phyloP scores from a whole-genome alignment of 2,329 filamentous ascomycete genomes.

The Lasiodiplodia gonubiensis region DNA sequence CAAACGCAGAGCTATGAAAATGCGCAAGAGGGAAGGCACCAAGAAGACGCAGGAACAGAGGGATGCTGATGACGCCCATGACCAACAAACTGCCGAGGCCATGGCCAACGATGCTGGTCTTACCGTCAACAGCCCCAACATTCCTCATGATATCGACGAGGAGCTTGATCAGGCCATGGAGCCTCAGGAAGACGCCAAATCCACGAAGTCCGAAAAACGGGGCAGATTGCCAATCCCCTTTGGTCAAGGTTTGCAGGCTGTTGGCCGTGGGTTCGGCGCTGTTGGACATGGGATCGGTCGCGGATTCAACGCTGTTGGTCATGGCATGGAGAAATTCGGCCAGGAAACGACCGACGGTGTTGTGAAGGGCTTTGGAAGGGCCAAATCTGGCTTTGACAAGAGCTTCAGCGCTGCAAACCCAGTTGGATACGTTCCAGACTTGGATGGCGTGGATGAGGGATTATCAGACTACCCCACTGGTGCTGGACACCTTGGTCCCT shows the following conservation, averaged over 20 bases:
- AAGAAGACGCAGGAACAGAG: slow-evolving; percentile 18
- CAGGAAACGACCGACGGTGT: slow-evolving; percentile 13
- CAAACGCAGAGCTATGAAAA: slow-evolving; percentile 39
- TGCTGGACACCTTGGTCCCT: slow-evolving; percentile 3
- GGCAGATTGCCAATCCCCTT: slow-evolving; percentile 48
- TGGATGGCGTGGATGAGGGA: slow-evolving; percentile 6
- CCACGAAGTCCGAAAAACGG: slow-evolving; percentile 32
- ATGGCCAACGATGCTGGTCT: slow-evolving; percentile 14
- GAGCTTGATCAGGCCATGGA: slow-evolving; percentile 20
- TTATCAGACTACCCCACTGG: background rate
- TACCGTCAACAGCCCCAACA: slow-evolving; percentile 16
- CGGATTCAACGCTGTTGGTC: slow-evolving; percentile 22
- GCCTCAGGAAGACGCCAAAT: background rate
- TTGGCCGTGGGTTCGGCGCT: slow-evolving; percentile 13
- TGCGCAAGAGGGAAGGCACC: slow-evolving; percentile 3
- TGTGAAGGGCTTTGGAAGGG: slow-evolving; percentile 11
- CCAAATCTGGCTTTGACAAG: background rate
- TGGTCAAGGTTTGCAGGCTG: slow-evolving; percentile 14
- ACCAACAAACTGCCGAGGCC: slow-evolving; percentile 3
- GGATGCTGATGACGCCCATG: background rate
- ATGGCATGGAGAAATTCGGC: slow-evolving; percentile 20
- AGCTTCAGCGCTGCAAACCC: slow-evolving; percentile 10
- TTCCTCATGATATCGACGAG: slow-evolving; percentile 22
- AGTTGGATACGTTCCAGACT: slow-evolving; percentile 9
- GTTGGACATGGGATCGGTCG: slow-evolving; percentile 23